Percentiles rank a stretch among this genome's conserved stretches.
Evolutionary conservation across 1,139 yeast species (phyloP).

Genomic region (Pneumocystis murina): DNA sequence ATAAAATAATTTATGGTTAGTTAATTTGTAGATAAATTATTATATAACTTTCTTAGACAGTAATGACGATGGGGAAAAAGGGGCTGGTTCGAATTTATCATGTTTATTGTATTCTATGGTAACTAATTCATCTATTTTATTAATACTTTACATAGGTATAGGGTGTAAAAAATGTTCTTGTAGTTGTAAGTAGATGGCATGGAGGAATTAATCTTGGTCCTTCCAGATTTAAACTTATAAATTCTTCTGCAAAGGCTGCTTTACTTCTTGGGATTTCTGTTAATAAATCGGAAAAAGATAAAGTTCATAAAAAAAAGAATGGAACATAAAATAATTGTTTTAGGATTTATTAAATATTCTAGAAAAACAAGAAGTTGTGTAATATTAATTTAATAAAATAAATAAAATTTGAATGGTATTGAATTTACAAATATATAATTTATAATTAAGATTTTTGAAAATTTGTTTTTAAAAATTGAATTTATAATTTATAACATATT

Average conservation of each 20-base stretch:
- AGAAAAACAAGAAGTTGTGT: too few species aligned
- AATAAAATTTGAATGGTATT: neutral
- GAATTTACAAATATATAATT: too few species aligned
- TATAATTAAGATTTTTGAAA: too few species aligned
- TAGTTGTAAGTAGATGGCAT: conserved; percentile 82
- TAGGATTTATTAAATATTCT: neutral
- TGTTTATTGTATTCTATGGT: conserved; percentile 27
- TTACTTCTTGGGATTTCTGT: conserved; percentile 46
- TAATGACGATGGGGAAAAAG: conserved; percentile 95
- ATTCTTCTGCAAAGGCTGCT: conserved; percentile 76
- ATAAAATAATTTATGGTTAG: conserved; percentile 27
- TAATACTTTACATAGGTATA: neutral
- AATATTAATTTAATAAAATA: too few species aligned
- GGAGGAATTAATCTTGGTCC: conserved; percentile 90
- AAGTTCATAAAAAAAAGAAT: conserved; percentile 3
- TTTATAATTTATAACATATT: too few species aligned
- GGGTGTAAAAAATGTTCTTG: conserved; percentile 78
- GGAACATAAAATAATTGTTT: neutral
- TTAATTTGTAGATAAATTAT: neutral
- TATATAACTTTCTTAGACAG: conserved; percentile 38
- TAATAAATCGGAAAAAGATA: conserved; percentile 20
- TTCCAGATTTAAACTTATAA: conserved; percentile 84
- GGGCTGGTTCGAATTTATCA: conserved; percentile 49
- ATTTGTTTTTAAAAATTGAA: too few species aligned
- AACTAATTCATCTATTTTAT: conserved; percentile 17